Percentiles rank a stretch among this genome's conserved stretches.
phyloP scores from a whole-genome alignment of 2,329 filamentous ascomycete genomes.

The Trichophyton schoenleinii region DNA sequence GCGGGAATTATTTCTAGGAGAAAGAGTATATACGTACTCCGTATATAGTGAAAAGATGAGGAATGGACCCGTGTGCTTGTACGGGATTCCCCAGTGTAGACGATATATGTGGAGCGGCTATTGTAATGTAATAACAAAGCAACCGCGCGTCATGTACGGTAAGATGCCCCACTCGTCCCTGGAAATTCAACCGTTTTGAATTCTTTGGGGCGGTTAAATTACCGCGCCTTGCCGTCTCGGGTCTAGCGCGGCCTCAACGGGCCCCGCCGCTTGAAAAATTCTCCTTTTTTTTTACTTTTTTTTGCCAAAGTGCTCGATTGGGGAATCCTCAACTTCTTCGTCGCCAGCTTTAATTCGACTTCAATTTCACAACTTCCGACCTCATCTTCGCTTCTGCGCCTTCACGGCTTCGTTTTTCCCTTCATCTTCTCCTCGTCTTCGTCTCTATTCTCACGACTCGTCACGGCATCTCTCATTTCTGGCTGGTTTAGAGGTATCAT shows the following conservation, averaged over 20 bases:
- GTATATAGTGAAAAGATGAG: background rate
- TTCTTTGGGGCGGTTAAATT: conserved; percentile 22
- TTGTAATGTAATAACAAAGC: background rate
- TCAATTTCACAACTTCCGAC: background rate
- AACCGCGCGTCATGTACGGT: background rate
- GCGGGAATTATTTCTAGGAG: too few species aligned
- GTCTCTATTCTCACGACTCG: background rate
- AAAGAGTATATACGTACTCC: too few species aligned
- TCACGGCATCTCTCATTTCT: background rate
- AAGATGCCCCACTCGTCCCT: background rate
- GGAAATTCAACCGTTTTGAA: conserved; percentile 25
- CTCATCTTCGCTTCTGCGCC: background rate
- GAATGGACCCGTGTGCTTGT: background rate
- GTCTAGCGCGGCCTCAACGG: conserved; percentile 2
- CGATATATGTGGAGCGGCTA: background rate
- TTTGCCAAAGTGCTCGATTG: background rate
- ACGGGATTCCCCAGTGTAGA: background rate
- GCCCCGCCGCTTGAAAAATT: background rate
- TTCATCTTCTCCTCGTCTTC: background rate
- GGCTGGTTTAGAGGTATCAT: background rate
- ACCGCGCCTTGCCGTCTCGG: conserved; percentile 21
- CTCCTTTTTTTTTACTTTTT: conserved; percentile 2
- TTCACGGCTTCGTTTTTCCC: background rate
- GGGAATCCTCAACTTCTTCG: background rate
- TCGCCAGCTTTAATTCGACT: background rate